Base-by-base conservation (phyloP, 2,329 filamentous ascomycete species). In the Pseudopithomyces chartarum region DNA sequence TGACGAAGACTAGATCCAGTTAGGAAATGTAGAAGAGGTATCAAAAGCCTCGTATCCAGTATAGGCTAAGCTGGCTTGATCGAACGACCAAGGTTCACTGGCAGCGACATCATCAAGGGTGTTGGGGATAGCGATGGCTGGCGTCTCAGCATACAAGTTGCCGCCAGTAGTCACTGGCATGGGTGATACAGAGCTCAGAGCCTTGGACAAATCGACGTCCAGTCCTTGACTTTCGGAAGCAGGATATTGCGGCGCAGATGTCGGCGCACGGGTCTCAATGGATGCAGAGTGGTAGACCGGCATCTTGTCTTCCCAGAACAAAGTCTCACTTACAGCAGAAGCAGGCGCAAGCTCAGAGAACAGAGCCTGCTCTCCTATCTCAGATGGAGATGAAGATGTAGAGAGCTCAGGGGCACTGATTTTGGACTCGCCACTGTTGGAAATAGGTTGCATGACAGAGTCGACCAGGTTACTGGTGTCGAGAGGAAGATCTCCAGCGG, bases 381-480 rank as follows among this genome's bases (percentile, higher is more conserved):
- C 76, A 13, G 76, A 78, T 36, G 77, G 76, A 17, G 70, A 66
- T n/a, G 76, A 77, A 19, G 76, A 77, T 20, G 74, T 70, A 22
- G 68, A 70, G n/a, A 78, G 70, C 26, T 74, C 74, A 26, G 75
- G 75, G 13, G 68, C 70, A 57, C 75, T 77, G 43, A 73, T 70
- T 48, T 72, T 76, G 0, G 76, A 78, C 56, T 78, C 76, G 22
- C 76, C 76, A 52, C 74, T 77, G 44, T 77, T 73, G 10, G 76
- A 78, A 13, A 74, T 70, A 2, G 74, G 74, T 58, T 78, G 74
- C 2, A 69, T 56, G 53, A 74, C 60, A 39, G 61, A 69, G 46
- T 76, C 68, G 36, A 59, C 68, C 36, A 76, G 65, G 60, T 75
- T 75, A 57, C 61, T 73, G n/a, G 75, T 70, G 46, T 74, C 70